Conservation (phyloP, 805 yeast genomes). For the Cyberlindnera mrakii region DNA sequence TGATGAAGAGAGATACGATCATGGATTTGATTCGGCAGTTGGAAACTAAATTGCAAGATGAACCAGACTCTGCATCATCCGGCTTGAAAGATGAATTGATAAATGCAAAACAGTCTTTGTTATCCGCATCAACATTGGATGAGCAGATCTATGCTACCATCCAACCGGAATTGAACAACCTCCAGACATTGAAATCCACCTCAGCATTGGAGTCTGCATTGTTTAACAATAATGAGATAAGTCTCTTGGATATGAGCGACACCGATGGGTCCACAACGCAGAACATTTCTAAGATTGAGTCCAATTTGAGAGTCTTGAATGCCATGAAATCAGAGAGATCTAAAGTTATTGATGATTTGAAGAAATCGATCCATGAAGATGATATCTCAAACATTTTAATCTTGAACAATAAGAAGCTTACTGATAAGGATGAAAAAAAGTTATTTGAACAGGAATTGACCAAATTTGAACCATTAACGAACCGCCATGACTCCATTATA, state of each 20-base stretch:
- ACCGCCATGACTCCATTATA: constrained; percentile 63
- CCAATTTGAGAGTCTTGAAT: constrained; percentile 54
- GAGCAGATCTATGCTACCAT: constrained; percentile 43
- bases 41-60: constrained; percentile 33
- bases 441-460: constrained; percentile 66
- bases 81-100: constrained; percentile 50
- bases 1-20: constrained; percentile 31
- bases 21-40: constrained; percentile 29
- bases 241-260: constrained; percentile 68
- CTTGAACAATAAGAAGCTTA: constrained; percentile 41
- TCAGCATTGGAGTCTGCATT: constrained; percentile 22
- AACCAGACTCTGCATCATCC: constrained; percentile 30
- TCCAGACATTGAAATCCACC: constrained; percentile 41
- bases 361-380: constrained; percentile 66
- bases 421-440: constrained; percentile 50
- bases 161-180: constrained; percentile 34
- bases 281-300: constrained; percentile 46
- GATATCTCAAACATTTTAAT: constrained; percentile 77
- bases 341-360: constrained; percentile 56
- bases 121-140: constrained; percentile 60
- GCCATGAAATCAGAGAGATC: constrained; percentile 59
- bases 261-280: constrained; percentile 25
- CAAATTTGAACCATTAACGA: constrained; percentile 66
- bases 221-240: constrained; percentile 29
- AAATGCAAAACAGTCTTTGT: constrained; percentile 49